These are phyloP conservation scores for Vanrija humicola DNA, from an alignment of 1,284 basidiomycete genomes.

Conservation along the genomic window DNA sequence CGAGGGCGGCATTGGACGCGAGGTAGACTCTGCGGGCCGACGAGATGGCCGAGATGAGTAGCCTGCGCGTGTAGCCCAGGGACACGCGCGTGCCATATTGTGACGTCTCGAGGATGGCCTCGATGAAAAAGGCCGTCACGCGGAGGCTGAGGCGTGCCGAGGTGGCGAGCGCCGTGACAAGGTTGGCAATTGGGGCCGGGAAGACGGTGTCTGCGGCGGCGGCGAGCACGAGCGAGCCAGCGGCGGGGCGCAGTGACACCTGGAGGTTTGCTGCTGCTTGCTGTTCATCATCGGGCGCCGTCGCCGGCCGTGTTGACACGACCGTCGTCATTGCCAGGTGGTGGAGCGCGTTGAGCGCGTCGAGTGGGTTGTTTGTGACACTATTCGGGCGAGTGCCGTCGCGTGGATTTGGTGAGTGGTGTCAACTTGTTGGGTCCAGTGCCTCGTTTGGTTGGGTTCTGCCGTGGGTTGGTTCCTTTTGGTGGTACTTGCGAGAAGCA, in stretches of 20 bases:
- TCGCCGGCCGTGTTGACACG: no score
- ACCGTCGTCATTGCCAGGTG: no score
- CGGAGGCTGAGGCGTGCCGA: slow-evolving; percentile 45
- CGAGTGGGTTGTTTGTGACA: no score
- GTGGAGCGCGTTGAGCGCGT: no score
- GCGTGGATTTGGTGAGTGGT: no score
- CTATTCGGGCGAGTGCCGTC: no score
- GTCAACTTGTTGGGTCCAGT: no score
- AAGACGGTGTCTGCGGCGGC: slow-evolving; percentile 37
- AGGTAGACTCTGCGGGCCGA: slow-evolving; percentile 48
- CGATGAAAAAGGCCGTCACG: slow-evolving; percentile 48
- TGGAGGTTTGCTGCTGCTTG: no score
- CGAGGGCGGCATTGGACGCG: slow-evolving; percentile 26
- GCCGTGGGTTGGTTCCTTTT: no score
- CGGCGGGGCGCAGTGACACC: not conserved
- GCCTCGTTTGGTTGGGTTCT: no score
- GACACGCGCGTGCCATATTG: slow-evolving; percentile 37
- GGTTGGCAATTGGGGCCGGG: slow-evolving; percentile 44
- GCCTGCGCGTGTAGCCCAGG: slow-evolving; percentile 45
- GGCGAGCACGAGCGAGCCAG: not conserved
- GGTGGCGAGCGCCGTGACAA: slow-evolving; percentile 48
- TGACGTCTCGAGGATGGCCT: slow-evolving; percentile 47
- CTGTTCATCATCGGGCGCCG: no score
- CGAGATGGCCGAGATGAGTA: slow-evolving; percentile 48
- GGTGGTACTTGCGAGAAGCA: no score